Evolutionary conservation across 2,329 filamentous ascomycete species (phyloP), one percentile per base, ranked within the genome.

Genomic region (Paraphoma sp.): DNA sequence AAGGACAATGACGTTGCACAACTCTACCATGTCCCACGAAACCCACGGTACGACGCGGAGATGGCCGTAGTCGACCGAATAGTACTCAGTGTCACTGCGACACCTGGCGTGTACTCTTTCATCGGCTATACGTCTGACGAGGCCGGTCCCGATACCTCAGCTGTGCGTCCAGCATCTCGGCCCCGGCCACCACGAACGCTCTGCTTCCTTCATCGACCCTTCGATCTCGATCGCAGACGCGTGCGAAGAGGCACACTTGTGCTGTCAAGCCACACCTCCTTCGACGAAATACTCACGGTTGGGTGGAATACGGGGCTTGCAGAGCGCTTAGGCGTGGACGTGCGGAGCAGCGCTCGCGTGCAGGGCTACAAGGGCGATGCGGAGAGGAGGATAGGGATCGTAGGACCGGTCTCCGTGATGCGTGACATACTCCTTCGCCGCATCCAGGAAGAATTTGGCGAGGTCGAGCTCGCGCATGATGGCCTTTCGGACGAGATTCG

Each of bases 351-450:
- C 40, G 48, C 72, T 4, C 76, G 74, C 52, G 61, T 78, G 5
- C 71, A 76, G 52, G 76, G 77, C 10, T 79, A 78, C 57, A 79
- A 77, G 54, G 73, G 71, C 16, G 73, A 78, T 48, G 51, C 71
- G 6, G 68, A 73, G 16, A 65, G 76, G 30, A 74, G 65, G 45
- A 76, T 78, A 52, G 76, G 77, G 10, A 68, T 78, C n/a, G 58
- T 78, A 2, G 73, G 74, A 1, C 46, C 44, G 18, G 56, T 71
- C 6, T 52, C 36, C 9, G 51, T 54, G 48, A 30, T 49, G 6
- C 59, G 60, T 1, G 48, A 60, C 1, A 40, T 60, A 8, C 44
- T 75, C 17, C 41, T 71, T 1, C 43, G 51, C 7, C 54, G 48
- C 9, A 68, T 75, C 42, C 53, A 63, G 42, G 38, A 56, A 9